Evolutionary conservation across 2,329 filamentous ascomycete genomes (phyloP), one percentile per base, ranked within the genome.

Genomic region (Colletotrichum coccodes): DNA sequence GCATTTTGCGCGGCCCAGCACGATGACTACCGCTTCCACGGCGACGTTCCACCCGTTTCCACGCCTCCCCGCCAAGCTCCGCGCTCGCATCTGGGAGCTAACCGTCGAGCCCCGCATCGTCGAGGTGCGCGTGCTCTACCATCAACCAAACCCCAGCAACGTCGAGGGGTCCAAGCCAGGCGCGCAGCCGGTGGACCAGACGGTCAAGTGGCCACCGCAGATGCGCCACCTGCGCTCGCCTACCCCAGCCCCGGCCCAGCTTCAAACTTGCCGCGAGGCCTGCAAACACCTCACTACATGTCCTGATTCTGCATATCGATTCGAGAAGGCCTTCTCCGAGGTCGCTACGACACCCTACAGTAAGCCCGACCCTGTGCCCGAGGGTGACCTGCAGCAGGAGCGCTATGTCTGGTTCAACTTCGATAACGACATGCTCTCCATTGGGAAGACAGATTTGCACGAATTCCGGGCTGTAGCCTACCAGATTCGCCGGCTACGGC

Each of bases 401-500:
- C 57, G 36, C 38, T 53, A 66, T n/a, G 30, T 62, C 30, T 66
- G 57, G 47, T 40, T 66, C 40, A 66, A 66, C 47, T 66, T 54
- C 8, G 57, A 54, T 1, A 7, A 7, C 12, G 63, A 54, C 42
- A 40, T 54, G 46, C 12, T 66, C 28, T 62, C 30, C 12, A 21
- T 66, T n/a, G 47, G 28, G 28, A 2, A 38, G 2, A 54, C 23
- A 8, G 11, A 61, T 21, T n/a, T 66, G 14, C 2, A 18, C 18
- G 30, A 54, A 3, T 38, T 66, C 5, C 4, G 3, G 6, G n/a
- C 47, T n/a, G 23, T 53, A 8, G 21, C 6, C 5, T 4, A 21
- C 1, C 21, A 46, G 1, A 11, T 61, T 4, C 28, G 21, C 57
- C 46, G 21, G 18, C 30, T 65, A 9, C 28, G 21, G 21, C 46